phyloP scores from a whole-genome alignment of 805 yeast species.

The Cyberlindnera xylosilytica region DNA sequence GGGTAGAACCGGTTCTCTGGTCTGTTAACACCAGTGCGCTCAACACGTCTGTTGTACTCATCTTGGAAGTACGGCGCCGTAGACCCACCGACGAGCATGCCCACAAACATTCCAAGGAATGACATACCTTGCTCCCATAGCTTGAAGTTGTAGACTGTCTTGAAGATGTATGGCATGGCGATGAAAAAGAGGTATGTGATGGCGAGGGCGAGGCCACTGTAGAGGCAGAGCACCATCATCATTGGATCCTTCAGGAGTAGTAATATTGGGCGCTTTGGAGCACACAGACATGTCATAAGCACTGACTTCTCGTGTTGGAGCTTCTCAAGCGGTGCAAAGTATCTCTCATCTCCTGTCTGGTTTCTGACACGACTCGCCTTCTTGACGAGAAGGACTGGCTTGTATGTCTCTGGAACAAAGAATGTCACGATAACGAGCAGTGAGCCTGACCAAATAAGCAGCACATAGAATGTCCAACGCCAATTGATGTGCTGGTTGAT shows the following conservation, averaged over 20 bases:
- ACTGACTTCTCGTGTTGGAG: slow-evolving; percentile 42
- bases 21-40: slow-evolving; percentile 38
- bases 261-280: slow-evolving; percentile 51
- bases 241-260: slow-evolving; percentile 51
- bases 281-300: slow-evolving; percentile 37
- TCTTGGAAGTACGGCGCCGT: slow-evolving; percentile 43
- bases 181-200: slow-evolving; percentile 63
- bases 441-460: slow-evolving; percentile 59
- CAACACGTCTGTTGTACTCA: slow-evolving; percentile 40
- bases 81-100: slow-evolving; percentile 45
- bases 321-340: slow-evolving; percentile 37
- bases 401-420: slow-evolving; percentile 65
- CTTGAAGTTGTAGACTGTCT: slow-evolving; percentile 46
- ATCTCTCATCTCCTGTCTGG: slow-evolving; percentile 51
- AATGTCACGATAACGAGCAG: slow-evolving; percentile 41
- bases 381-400: slow-evolving; percentile 45
- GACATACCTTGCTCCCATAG: slow-evolving; percentile 60
- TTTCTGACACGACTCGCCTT: slow-evolving; percentile 51
- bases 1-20: slow-evolving; percentile 63
- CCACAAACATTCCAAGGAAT: slow-evolving; percentile 56
- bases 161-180: slow-evolving; percentile 61
- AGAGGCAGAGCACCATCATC: slow-evolving; percentile 50
- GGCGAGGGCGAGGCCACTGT: slow-evolving; percentile 56
- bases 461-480: slow-evolving; percentile 70
- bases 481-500: slow-evolving; percentile 46